Evolutionary conservation across 78 protist species (phyloP), one percentile per base, ranked within the genome.

Genomic region (Bodo saltans): DNA sequence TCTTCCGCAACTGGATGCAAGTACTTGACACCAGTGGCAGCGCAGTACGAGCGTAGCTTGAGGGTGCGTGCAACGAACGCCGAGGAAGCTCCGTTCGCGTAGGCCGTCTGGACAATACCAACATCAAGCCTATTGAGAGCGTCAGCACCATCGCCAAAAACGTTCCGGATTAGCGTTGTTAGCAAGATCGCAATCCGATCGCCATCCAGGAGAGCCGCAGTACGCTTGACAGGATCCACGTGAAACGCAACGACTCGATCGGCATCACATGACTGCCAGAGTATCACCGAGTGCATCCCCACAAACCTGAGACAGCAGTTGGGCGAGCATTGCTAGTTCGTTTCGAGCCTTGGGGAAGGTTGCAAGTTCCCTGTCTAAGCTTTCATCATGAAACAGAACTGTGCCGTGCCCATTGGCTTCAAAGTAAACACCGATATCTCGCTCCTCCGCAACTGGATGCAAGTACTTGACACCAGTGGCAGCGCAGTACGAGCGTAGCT

Each of bases 361-460:
- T 21, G 39, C 26, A 21, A 8, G 53, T 8, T 30, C 42, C 68
- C 32, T n/a, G 42, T 26, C 69, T 74, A 8, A 73, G 52, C 3
- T 30, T 23, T 29, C 74, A 0, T 0, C n/a, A 0, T 67, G 30
- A 81, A 84, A 88, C 37, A 90, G 4, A 26, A 88, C 91, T 4
- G 95, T 92, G 37, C 95, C 95, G 42, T 92, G 93, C 25, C 95
- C 93, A 41, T 90, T 92, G 27, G 95, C 96, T 86, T 93, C 96
- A 33, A 93, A 93, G 88, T 93, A 93, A 42, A 92, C 85, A 2
- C 93, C 91, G 4, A 93, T 41, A 32, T 92, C 95, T 81, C 23
- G 82, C 12, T 52, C 87, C 35, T 42, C 52, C 0, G 96, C 94
- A 21, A 0, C 52, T 79, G 84, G 92, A 72, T 93, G 96, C 30